Conservation (phyloP, 495 filamentous ascomycete genomes). For the Penicillium pulvis region DNA sequence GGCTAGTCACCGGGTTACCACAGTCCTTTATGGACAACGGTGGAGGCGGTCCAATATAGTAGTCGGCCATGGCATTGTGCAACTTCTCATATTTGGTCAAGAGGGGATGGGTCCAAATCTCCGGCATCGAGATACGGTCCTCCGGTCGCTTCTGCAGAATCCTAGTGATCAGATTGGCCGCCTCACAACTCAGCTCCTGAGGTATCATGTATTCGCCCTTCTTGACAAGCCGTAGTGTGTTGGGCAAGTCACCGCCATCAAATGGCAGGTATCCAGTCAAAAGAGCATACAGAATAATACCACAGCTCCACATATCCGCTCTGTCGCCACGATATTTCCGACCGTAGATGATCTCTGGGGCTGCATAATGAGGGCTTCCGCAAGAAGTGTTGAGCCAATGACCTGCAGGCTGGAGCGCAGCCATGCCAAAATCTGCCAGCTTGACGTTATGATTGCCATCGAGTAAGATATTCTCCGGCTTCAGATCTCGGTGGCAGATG, state of each 20-base stretch:
- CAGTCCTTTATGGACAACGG: constrained; percentile 56
- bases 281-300: constrained; percentile 84
- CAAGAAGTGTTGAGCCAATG: constrained; percentile 83
- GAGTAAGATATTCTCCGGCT: constrained; percentile 95
- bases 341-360: constrained; percentile 81
- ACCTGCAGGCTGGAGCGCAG: constrained; percentile 79
- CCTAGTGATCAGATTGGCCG: constrained; percentile 72
- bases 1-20: constrained; percentile 48
- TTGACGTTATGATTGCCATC: constrained; percentile 74
- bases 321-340: constrained; percentile 75
- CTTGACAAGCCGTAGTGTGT: constrained; percentile 66
- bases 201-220: constrained; percentile 75
- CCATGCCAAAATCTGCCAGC: constrained; percentile 97
- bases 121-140: constrained; percentile 70
- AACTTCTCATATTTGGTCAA: constrained; percentile 77
- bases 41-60: constrained; percentile 56
- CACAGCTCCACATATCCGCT: constrained; percentile 94
- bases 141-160: constrained; percentile 76
- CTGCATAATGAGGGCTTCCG: constrained; percentile 94
- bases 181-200: constrained; percentile 62
- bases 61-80: constrained; percentile 48
- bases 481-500: constrained; percentile 94
- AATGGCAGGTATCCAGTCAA: constrained; percentile 82
- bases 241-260: constrained; percentile 61
- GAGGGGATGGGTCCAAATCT: constrained; percentile 84